phyloP scores from a whole-genome alignment of 495 filamentous ascomycete genomes.

The Daldinia bambusicola region DNA sequence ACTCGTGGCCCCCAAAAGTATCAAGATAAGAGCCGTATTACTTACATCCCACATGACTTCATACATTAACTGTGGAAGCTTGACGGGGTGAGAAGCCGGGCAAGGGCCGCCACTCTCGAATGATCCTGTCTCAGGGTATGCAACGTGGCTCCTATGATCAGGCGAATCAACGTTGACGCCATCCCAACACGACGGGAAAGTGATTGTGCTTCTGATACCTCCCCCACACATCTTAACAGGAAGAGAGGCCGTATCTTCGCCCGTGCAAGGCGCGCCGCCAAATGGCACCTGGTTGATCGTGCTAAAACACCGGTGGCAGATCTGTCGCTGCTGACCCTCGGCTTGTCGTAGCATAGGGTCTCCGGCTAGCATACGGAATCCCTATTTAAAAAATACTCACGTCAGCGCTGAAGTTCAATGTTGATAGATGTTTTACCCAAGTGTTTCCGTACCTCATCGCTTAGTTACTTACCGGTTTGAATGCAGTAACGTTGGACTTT shows the following conservation, averaged over 20 bases:
- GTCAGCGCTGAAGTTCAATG: not conserved
- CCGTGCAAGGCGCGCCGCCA: constrained; percentile 49
- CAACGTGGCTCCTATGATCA: constrained; percentile 53
- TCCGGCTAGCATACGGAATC: constrained; percentile 80
- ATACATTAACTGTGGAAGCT: constrained; percentile 53
- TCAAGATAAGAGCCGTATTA: not conserved
- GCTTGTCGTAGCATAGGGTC: constrained; percentile 61
- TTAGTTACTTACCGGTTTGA: constrained; percentile 48
- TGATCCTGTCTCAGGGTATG: constrained; percentile 48
- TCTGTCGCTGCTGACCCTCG: constrained; percentile 47
- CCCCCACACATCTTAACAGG: constrained; percentile 45
- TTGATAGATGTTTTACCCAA: constrained; percentile 1
- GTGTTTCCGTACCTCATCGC: not conserved
- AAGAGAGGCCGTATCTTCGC: constrained; percentile 50
- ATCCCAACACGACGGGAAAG: constrained; percentile 57
- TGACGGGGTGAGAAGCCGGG: constrained; percentile 52
- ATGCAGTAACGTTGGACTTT: constrained; percentile 56
- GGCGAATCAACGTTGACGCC: constrained; percentile 53
- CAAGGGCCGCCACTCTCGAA: constrained; percentile 49
- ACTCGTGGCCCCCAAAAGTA: not conserved
- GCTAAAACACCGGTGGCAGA: constrained; percentile 54
- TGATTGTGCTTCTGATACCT: constrained; percentile 54
- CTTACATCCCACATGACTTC: constrained; percentile 54
- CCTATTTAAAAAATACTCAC: constrained; percentile 37
- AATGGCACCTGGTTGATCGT: constrained; percentile 51